phyloP scores from a whole-genome alignment of 2,329 filamentous ascomycete genomes.

The Diaporthe humulicola region DNA sequence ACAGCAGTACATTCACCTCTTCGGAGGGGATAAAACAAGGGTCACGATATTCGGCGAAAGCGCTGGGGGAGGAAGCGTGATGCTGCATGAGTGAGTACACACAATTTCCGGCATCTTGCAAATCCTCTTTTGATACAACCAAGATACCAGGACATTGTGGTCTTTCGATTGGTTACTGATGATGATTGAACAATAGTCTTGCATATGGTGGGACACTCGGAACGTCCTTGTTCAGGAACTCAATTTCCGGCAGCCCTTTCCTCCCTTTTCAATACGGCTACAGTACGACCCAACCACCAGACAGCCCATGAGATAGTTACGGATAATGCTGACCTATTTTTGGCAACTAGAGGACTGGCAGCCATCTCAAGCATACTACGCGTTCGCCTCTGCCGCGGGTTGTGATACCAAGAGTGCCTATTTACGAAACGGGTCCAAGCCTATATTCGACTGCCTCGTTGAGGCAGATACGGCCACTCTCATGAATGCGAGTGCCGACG shows the following conservation, averaged over 20 bases:
- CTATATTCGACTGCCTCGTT: slow-evolving; percentile 30
- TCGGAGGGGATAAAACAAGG: slow-evolving; percentile 65
- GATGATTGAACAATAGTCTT: neutral
- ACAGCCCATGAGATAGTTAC: neutral
- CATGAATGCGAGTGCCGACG: slow-evolving; percentile 6
- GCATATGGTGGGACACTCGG: slow-evolving; percentile 26
- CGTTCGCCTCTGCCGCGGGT: slow-evolving; percentile 7
- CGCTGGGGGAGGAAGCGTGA: slow-evolving; percentile 65
- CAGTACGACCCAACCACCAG: neutral
- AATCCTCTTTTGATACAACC: neutral
- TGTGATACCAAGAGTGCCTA: slow-evolving; percentile 22
- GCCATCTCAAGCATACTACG: slow-evolving; percentile 30
- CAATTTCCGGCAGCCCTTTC: slow-evolving; percentile 7
- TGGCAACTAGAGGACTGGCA: slow-evolving; percentile 22
- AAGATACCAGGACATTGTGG: neutral
- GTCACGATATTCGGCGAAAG: slow-evolving; percentile 69
- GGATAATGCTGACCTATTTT: neutral
- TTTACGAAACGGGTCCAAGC: neutral
- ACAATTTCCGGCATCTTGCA: neutral
- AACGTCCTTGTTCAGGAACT: slow-evolving; percentile 22
- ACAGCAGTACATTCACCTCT: slow-evolving; percentile 62
- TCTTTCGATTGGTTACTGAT: neutral
- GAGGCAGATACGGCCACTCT: slow-evolving; percentile 1
- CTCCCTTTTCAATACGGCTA: slow-evolving; percentile 31
- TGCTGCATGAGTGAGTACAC: slow-evolving; percentile 48